Percentiles rank a stretch among this genome's conserved stretches.
These are phyloP conservation scores for Furcasterigmium furcatum DNA, from an alignment of 2,329 filamentous ascomycete species.

Conservation along the genomic window DNA sequence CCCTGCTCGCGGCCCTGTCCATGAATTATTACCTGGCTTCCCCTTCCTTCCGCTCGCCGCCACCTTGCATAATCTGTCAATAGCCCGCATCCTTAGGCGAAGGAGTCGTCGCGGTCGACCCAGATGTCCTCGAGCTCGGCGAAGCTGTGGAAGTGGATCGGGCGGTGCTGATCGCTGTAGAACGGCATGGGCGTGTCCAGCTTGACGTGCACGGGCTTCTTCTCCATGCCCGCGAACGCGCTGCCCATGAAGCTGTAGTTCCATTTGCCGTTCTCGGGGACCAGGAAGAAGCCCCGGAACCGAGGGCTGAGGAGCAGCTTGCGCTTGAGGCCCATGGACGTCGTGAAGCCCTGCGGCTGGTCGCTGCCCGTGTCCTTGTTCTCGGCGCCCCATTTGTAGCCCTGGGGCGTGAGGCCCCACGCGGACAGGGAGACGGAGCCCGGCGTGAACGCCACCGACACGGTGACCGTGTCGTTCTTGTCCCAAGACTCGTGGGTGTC, in stretches of 20 bases:
- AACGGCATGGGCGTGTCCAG: slow-evolving; percentile 88
- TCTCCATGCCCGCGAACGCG: slow-evolving; percentile 82
- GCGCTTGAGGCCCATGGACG: slow-evolving; percentile 89
- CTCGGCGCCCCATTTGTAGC: slow-evolving; percentile 95
- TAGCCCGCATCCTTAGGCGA: slow-evolving; percentile 68
- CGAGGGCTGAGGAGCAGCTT: slow-evolving; percentile 91
- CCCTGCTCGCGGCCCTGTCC: too few relatives aligned
- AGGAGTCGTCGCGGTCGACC: slow-evolving; percentile 90
- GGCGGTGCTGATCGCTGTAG: slow-evolving; percentile 89
- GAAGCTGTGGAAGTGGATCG: slow-evolving; percentile 95
- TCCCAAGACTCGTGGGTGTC: slow-evolving; percentile 76
- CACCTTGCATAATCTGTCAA: background rate
- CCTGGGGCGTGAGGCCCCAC: slow-evolving; percentile 86
- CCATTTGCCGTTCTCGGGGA: slow-evolving; percentile 87
- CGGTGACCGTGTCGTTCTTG: slow-evolving; percentile 84
- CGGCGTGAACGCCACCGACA: slow-evolving; percentile 94
- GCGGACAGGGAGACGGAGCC: slow-evolving; percentile 93
- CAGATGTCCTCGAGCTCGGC: slow-evolving; percentile 95
- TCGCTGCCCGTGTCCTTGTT: slow-evolving; percentile 93
- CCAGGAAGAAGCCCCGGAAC: slow-evolving; percentile 93
- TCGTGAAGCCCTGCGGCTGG: slow-evolving; percentile 90
- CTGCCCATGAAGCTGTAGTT: slow-evolving; percentile 99
- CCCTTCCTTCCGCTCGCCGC: too few relatives aligned
- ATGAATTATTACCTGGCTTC: too few relatives aligned
- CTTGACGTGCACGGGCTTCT: slow-evolving; percentile 87